Percentiles rank a stretch among this genome's conserved stretches.
Conservation (phyloP, 108 stramenopile genomes). For the Heterococcus sp. region DNA sequence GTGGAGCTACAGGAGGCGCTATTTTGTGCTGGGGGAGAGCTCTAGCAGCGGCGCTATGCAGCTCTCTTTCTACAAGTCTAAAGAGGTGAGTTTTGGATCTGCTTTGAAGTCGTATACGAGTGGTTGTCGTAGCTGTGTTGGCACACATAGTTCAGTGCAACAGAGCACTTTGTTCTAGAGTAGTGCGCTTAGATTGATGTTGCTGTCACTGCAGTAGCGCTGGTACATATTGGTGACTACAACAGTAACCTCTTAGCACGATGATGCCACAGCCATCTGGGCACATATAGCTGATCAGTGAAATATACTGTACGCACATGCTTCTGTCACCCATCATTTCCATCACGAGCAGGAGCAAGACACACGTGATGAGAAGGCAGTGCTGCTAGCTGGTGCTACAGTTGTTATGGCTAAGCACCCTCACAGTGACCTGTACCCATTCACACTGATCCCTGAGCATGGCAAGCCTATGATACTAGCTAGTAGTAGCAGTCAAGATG, state of each 20-base stretch:
- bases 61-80: not conserved
- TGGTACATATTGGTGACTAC: not conserved
- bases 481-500: not conserved
- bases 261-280: not conserved
- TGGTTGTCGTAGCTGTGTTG: too few relatives aligned
- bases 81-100: not conserved
- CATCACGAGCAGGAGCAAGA: not conserved
- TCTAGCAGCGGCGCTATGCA: not conserved
- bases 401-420: not conserved
- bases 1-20: not conserved
- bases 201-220: not conserved
- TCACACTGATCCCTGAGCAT: not conserved
- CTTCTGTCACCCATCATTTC: not conserved
- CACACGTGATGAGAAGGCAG: not conserved
- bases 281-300: not conserved
- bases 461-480: not conserved
- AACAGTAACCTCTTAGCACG: not conserved
- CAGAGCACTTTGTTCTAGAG: not conserved
- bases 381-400: not conserved
- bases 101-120: too few relatives aligned
- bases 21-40: not conserved
- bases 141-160: not conserved
- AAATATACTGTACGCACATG: not conserved
- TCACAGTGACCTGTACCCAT: not conserved
- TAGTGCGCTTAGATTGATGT: not conserved